Conservation (phyloP, 2,329 filamentous ascomycete genomes). For the Tolypocladium ophioglossoides region DNA sequence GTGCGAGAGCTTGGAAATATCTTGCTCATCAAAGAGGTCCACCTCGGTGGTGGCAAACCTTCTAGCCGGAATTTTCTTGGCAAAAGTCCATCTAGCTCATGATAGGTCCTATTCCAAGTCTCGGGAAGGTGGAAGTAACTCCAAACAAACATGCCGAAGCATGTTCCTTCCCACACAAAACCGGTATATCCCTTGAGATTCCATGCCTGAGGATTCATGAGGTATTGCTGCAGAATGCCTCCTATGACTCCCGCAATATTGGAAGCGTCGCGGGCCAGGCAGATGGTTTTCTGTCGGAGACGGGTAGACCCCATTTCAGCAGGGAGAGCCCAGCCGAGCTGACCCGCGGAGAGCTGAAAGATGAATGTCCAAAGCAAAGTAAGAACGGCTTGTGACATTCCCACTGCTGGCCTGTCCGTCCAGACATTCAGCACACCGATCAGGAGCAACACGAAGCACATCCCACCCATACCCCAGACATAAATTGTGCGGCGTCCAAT, state of each 20-base stretch:
- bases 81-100: slow-evolving; percentile 44
- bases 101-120: slow-evolving; percentile 37
- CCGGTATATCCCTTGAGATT: slow-evolving; percentile 32
- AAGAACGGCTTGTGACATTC: slow-evolving; percentile 24
- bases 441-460: slow-evolving; percentile 26
- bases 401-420: slow-evolving; percentile 11
- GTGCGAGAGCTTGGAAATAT: neutral
- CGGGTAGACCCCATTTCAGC: slow-evolving; percentile 20
- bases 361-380: slow-evolving; percentile 22
- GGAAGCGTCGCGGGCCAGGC: slow-evolving; percentile 17
- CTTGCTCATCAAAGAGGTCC: neutral
- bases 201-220: slow-evolving; percentile 26
- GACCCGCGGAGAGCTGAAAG: slow-evolving; percentile 26
- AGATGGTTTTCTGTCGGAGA: slow-evolving; percentile 21
- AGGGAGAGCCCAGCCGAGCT: slow-evolving; percentile 22
- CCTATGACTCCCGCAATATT: slow-evolving; percentile 10
- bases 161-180: slow-evolving; percentile 17
- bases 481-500: slow-evolving; percentile 35
- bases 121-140: slow-evolving; percentile 40
- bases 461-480: slow-evolving; percentile 29
- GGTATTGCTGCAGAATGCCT: slow-evolving; percentile 19
- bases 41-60: slow-evolving; percentile 9
- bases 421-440: slow-evolving; percentile 28
- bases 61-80: slow-evolving; percentile 23
- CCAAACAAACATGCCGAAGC: slow-evolving; percentile 16